phyloP scores from a whole-genome alignment of 2,329 filamentous ascomycete genomes.

The Colletotrichum musicola region DNA sequence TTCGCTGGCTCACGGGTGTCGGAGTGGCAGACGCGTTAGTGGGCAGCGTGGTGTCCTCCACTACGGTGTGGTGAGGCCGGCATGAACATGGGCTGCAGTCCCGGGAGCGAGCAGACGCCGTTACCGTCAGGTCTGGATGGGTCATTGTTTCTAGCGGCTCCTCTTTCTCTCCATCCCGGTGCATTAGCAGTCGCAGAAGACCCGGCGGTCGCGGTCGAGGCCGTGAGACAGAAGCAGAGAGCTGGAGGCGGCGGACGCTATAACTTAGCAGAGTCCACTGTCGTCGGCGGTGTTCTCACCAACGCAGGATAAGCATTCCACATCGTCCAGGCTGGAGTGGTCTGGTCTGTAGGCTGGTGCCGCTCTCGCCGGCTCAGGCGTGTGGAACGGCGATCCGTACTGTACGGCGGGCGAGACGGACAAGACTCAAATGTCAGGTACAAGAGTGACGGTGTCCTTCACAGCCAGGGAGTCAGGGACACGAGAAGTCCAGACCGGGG shows the following conservation, averaged over 20 bases:
- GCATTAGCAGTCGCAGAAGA: slow-evolving; percentile 23
- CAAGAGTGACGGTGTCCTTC: background rate
- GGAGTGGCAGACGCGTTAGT: slow-evolving; percentile 20
- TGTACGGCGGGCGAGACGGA: background rate
- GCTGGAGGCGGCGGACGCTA: slow-evolving; percentile 16
- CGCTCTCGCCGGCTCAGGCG: slow-evolving; percentile 15
- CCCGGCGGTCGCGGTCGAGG: slow-evolving; percentile 14
- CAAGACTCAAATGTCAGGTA: too few relatives aligned
- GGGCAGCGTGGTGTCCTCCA: background rate
- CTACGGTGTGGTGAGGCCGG: slow-evolving; percentile 16
- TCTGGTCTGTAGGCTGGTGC: slow-evolving; percentile 17
- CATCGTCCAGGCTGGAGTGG: slow-evolving; percentile 6
- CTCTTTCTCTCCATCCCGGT: slow-evolving; percentile 30
- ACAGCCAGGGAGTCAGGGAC: background rate
- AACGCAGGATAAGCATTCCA: slow-evolving; percentile 21
- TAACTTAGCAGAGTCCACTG: slow-evolving; percentile 11
- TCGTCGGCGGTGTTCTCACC: slow-evolving; percentile 12
- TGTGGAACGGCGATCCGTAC: slow-evolving; percentile 2
- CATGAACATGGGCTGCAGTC: slow-evolving; percentile 24
- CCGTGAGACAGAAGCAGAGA: slow-evolving; percentile 26
- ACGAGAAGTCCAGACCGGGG: slow-evolving; percentile 10
- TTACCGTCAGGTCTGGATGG: slow-evolving; percentile 23
- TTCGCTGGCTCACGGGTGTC: slow-evolving; percentile 14
- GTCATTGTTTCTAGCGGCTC: slow-evolving; percentile 24
- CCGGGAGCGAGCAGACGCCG: slow-evolving; percentile 31